Base-by-base conservation (phyloP, 108 stramenopile species). In the Conticribra guillardii region DNA sequence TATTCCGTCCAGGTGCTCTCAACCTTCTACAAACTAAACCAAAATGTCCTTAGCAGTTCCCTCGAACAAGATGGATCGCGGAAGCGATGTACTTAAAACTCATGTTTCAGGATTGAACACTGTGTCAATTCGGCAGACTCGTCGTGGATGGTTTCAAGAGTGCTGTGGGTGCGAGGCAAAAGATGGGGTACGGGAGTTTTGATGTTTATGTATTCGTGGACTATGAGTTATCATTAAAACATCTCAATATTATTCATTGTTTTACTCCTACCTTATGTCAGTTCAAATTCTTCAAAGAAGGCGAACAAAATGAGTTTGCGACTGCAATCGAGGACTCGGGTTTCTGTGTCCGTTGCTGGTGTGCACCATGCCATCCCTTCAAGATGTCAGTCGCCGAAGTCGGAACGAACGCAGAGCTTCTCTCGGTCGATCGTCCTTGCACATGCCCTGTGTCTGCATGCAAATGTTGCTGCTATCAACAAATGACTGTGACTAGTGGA, bases 391-490 rank as follows among this genome's bases (percentile, higher is more conserved):
- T 87, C 22, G 67, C 69, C 49, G 84, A 82, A 53, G 16, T 54
- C n/a, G 73, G 76, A 29, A 67, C 77, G 9, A 71, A 76, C 15
- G 69, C 78, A 5, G 80, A 83, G 23, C 59, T 87, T 23, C 18
- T 87, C 11, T 72, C 78, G 31, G 62, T 90, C 51, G 79, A 87
- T 46, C 84, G 86, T 27, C 85, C 89, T 9, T 87, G 59, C 68
- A 54, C 58, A 8, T 76, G 76, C 58, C 61, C 69, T 34, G 50
- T 76, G 19, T 64, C 75, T 26, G 55, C 66, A 26, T 82, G 81
- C 72, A 90, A 87, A 65, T 87, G 85, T 80, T 90, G 86, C 75
- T 90, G 89, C 73, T 79, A 79, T 69, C 85, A 84, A 46, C 46
- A 68, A 18, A 78, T 81, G 47, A 69, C 72, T 52, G 58, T 87